Evolutionary conservation across 495 filamentous ascomycete species (phyloP), one percentile per base, ranked within the genome.

Genomic region (Talaromyces liani): DNA sequence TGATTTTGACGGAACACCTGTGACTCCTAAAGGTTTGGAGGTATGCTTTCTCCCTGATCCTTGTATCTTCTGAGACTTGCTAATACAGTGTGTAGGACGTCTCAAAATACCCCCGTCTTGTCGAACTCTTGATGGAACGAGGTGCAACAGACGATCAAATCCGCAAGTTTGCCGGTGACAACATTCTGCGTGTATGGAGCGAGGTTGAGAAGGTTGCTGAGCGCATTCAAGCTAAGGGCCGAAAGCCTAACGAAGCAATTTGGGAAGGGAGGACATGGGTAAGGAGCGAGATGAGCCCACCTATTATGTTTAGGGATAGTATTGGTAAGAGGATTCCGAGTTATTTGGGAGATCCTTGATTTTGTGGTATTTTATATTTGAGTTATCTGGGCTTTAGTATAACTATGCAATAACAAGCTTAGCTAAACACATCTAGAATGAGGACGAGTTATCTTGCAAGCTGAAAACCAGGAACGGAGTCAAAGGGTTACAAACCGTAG

Each of bases 51-150:
- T 29, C 14, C 6, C 20, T 9, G 20, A 12, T 10, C 3, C 33
- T 36, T 16, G 14, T 25, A 22, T 22, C 6, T 12, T 24, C 47
- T 16, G 22, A 41, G 16, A 22, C 6, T 12, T 45, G 1, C 5
- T 29, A 29, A 29, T 3, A 29, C 27, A 7, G 5, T 60, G 5
- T 41, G 1, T 22, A 60, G 61, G 90, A 93, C 70, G 91, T 94
- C 24, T 82, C 83, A 54, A 87, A 87, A 69, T 92, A 84, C 71
- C 91, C 91, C 3, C 82, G 83, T 31, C 74, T 96, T 24, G 79
- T 94, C 0, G 85, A 82, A n/a, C 85, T 87, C 72, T 69, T 90
- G 55, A 71, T 91, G 63, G 72, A 69, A 58, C 76, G 80, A 54
- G 88, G 87, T 1, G 76, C 89, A 24, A 84, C 77, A 4, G 85